Evolutionary conservation across 495 filamentous ascomycete species (phyloP).

Genomic region (Darksidea phi): DNA sequence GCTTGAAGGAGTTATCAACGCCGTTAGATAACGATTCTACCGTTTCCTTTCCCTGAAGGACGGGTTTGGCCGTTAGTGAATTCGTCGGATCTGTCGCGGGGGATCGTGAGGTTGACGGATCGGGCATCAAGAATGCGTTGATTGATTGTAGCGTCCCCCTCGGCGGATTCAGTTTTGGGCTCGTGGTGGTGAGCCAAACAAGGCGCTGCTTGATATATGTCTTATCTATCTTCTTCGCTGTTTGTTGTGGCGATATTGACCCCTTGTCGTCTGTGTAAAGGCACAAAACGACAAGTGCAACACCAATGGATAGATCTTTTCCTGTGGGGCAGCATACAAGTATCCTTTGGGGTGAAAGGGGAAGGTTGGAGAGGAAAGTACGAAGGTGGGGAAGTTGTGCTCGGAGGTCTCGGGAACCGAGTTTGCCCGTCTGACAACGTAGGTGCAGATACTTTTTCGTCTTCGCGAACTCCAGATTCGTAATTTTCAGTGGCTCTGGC

Average conservation of each 20-base stretch:
- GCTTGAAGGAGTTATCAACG: not conserved
- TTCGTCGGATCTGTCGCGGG: not conserved
- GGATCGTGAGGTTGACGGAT: not conserved
- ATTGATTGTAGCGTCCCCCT: conserved; percentile 80
- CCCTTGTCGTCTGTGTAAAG: conserved; percentile 60
- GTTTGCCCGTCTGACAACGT: conserved; percentile 62
- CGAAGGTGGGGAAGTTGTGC: conserved; percentile 59
- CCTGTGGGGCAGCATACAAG: conserved; percentile 62
- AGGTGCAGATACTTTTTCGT: conserved; percentile 57
- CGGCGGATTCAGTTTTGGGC: conserved; percentile 74
- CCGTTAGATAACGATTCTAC: not conserved
- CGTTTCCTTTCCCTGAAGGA: not conserved
- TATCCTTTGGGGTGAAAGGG: conserved; percentile 40
- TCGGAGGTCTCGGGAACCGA: conserved; percentile 73
- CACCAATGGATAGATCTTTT: conserved; percentile 63
- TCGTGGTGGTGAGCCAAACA: conserved; percentile 71
- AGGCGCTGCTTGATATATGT: conserved; percentile 71
- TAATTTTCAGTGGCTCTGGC: conserved; percentile 3
- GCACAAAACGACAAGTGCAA: conserved; percentile 63
- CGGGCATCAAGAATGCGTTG: conserved; percentile 76
- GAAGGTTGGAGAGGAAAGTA: conserved; percentile 44
- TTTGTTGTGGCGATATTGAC: conserved; percentile 13
- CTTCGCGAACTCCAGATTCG: conserved; percentile 6
- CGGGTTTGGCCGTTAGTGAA: not conserved
- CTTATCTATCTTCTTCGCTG: conserved; percentile 58